Evolutionary conservation across 1,139 yeast genomes (phyloP), one percentile per base, ranked within the genome.

Genomic region (Pichia sp.): DNA sequence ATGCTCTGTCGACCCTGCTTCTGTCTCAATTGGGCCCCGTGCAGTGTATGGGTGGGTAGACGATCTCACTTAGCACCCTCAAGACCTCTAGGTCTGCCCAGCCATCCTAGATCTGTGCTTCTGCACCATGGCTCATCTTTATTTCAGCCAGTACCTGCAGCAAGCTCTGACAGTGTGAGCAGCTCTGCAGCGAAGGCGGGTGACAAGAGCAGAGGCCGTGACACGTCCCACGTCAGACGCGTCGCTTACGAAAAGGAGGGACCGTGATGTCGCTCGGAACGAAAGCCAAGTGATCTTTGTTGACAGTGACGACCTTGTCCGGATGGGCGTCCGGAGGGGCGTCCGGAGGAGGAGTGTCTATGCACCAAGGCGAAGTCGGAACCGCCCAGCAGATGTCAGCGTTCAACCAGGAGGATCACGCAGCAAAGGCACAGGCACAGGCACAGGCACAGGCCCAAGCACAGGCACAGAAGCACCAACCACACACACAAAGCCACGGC

Each of bases 401-500:
- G 17, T 38, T 38, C 41, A 38, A 38, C 17, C 41, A 38, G 41
- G 41, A 38, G 17, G 41, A 38, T 6, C 41, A 38, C 6, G 46
- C 46, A 16, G 31, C 50, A 3, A 52, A 45, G 36, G 27, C 31
- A 3, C 51, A 52, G 4, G 48, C 54, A 6, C 51, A 46, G 16
- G 45, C 30, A n/a, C 50, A 48, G 16, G 36, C 42, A 12, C 44
- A 42, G 31, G 40, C 45, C 0, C 56, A 53, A 16, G 44, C 29
- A 2, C 56, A 55, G 30, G 42, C 49, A 29, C 50, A 54, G n/a
- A 24, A 38, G 24, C 51, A 49, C 2, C 45, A 44, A 20, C 3
- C 20, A n/a, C 53, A 50, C 14, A 24, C 31, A 40, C 57, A 51
- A 33, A 36, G 33, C 30, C 50, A 45, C 24, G 52, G 44, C 14